Evolutionary conservation across 257 asterid genomes (phyloP), one percentile per base, ranked within the genome.

Genomic region (Thymus quinquecostatus): DNA sequence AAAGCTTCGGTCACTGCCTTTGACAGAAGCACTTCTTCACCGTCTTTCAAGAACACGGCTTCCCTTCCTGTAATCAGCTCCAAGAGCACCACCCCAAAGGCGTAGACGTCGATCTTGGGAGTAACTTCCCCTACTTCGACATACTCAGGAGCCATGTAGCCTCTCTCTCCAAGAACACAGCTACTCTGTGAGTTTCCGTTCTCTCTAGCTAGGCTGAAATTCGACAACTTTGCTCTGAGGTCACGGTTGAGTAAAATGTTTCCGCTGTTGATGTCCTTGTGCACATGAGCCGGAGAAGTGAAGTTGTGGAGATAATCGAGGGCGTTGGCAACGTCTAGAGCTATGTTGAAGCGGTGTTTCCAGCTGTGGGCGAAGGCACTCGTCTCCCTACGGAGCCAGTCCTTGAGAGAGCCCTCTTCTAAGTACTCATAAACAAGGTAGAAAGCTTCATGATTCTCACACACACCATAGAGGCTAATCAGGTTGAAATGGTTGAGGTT

Each of bases 241-340:
- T 81, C 71, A 49, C 63, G 41, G 66, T 72, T 83, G 7, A 86
- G 88, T 49, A 91, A 75, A 48, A 91, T 84, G 44, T 75, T 91
- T 73, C 75, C 1, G 43, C 85, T 81, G 34, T 74, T 87, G 28
- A 91, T 85, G 69, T 81, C 78, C 71, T 80, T 85, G 64, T 91
- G 97, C 7, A 88, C 96, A 60, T 82, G 70, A 41, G 87, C 86
- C 50, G 96, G 97, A 71, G 68, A 58, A 11, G 92, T 77, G 75
- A 83, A 87, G 86, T 77, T 88, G 80, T 88, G 94, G 64, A 91
- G 92, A 68, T 87, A 91, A 21, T 88, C 82, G 13, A 91, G 92
- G 3, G 91, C 92, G 60, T 81, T 81, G 3, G 96, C 94, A n/a
- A 91, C 75, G 33, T 91, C 97, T 40, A 88, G 60, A 38, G 96